Evolutionary conservation across 805 yeast species (phyloP).

Genomic region (Kluyveromyces aestuarii): DNA sequence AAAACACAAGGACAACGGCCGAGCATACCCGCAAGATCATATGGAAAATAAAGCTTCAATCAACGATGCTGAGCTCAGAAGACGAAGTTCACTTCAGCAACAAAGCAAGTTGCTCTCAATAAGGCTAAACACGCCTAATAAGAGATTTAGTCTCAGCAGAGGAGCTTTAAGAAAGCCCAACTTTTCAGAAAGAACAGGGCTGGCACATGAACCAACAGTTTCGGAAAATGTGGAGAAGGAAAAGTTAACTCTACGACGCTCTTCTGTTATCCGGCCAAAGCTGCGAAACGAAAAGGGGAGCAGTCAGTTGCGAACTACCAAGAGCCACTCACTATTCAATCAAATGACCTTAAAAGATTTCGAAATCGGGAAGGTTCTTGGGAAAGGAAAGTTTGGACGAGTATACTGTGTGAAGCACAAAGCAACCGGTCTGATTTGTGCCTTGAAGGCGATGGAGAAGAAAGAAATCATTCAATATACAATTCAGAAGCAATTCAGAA

Average conservation of each 20-base stretch:
- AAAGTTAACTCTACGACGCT: background rate
- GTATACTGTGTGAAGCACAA: constrained; percentile 84
- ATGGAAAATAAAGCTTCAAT: background rate
- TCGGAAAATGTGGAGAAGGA: background rate
- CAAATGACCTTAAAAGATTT: constrained; percentile 41
- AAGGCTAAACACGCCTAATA: background rate
- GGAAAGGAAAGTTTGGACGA: constrained; percentile 89
- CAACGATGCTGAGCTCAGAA: background rate
- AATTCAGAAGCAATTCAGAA: constrained; percentile 74
- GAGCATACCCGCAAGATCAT: background rate
- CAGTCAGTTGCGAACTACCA: background rate
- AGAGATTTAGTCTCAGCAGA: background rate
- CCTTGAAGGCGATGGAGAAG: constrained; percentile 86
- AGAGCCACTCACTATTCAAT: background rate
- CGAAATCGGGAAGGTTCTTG: constrained; percentile 79
- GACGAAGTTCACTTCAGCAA: constrained; percentile 1
- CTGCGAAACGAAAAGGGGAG: background rate
- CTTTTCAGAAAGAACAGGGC: background rate
- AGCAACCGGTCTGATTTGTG: constrained; percentile 70
- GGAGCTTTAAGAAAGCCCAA: background rate
- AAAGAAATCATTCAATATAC: constrained; percentile 64
- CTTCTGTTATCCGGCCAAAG: background rate
- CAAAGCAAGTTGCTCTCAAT: constrained; percentile 1
- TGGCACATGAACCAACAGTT: background rate
- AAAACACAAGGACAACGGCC: background rate